Evolutionary conservation across 306 rosid species (phyloP).

Genomic region (Rosa persica): DNA sequence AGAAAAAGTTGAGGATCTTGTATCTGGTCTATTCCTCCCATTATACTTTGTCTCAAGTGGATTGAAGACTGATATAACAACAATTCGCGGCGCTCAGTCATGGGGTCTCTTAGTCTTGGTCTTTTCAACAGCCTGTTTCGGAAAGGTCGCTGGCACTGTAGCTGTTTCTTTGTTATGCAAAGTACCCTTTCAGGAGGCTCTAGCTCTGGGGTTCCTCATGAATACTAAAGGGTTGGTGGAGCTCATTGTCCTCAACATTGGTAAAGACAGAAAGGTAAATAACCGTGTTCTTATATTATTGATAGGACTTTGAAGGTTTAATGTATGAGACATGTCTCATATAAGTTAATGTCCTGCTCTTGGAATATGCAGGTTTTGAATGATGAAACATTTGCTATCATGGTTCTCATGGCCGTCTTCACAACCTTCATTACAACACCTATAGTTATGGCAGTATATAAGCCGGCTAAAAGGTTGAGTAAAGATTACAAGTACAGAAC

Average conservation of each 20-base stretch:
- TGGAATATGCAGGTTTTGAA: conserved; percentile 64
- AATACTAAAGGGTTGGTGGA: conserved; percentile 92
- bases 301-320: background rate
- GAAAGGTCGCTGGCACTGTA: conserved; percentile 73
- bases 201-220: conserved; percentile 84
- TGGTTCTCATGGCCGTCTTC: conserved; percentile 91
- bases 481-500: conserved; percentile 51
- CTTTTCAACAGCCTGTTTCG: conserved; percentile 66
- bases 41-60: conserved; percentile 89
- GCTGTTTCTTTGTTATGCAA: conserved; percentile 53
- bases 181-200: conserved; percentile 57
- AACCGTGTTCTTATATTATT: background rate
- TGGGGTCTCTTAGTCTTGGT: conserved; percentile 87
- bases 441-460: conserved; percentile 56
- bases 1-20: conserved; percentile 94
- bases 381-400: conserved; percentile 84
- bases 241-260: conserved; percentile 88
- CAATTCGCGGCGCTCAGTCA: conserved; percentile 74
- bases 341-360: background rate
- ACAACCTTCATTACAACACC: conserved; percentile 93
- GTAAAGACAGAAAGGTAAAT: conserved; percentile 81
- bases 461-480: conserved; percentile 55
- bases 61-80: conserved; percentile 74
- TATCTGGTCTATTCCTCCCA: conserved; percentile 80
- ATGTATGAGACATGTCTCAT: background rate